These are phyloP conservation scores for Solanum appendiculatum DNA, from an alignment of 257 asterid genomes.

Conservation along the genomic window DNA sequence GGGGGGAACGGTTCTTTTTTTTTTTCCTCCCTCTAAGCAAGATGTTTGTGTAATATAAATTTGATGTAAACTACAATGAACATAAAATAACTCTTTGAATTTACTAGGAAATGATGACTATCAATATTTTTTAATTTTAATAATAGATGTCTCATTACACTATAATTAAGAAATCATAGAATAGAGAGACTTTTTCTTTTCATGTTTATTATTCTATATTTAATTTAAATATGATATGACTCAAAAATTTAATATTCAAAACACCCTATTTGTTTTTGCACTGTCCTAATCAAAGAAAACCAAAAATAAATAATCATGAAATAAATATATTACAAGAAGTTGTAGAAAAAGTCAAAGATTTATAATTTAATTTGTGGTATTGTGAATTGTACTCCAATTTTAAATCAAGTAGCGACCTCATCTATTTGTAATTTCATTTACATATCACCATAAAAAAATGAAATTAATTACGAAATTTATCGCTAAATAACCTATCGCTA, in stretches of 20 bases:
- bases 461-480: not conserved
- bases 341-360: not conserved
- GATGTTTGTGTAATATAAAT: too few relatives aligned
- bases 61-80: not conserved
- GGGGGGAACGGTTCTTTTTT: too few relatives aligned
- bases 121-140: not conserved
- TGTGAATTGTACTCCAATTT: not conserved
- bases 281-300: not conserved
- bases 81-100: not conserved
- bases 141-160: not conserved
- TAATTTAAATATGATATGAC: not conserved
- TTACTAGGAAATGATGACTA: not conserved
- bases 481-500: fast-evolving
- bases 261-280: not conserved
- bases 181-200: not conserved
- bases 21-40: too few relatives aligned
- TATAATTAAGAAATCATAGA: not conserved
- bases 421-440: not conserved
- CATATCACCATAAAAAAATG: not conserved
- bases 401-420: not conserved
- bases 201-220: not conserved
- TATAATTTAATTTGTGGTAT: not conserved
- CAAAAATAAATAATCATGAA: not conserved
- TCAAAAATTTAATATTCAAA: not conserved
- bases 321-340: not conserved